These are phyloP conservation scores for Avena insularis DNA, from an alignment of 176 grass and related monocot genomes.

Conservation along the genomic window DNA sequence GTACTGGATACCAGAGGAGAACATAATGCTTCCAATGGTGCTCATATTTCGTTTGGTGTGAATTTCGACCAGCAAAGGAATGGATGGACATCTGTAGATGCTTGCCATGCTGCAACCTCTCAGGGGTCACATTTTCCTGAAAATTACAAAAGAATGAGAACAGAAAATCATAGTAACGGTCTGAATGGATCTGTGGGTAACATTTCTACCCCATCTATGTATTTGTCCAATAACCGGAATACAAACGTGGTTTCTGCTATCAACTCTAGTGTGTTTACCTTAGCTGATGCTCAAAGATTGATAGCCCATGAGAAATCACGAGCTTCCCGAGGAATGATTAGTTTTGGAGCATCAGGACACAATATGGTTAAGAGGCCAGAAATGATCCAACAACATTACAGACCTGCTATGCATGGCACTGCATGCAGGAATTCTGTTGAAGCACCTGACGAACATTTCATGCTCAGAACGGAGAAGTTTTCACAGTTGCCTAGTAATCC, in stretches of 20 bases:
- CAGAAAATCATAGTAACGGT: slow-evolving; percentile 39
- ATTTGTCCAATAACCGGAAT: slow-evolving; percentile 28
- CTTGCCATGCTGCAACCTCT: slow-evolving; percentile 3
- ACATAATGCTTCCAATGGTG: slow-evolving; percentile 42
- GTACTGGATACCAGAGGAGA: slow-evolving; percentile 46
- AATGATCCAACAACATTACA: slow-evolving; percentile 30
- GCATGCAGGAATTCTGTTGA: slow-evolving; percentile 23
- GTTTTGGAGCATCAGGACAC: slow-evolving; percentile 41
- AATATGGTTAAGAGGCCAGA: slow-evolving; percentile 35
- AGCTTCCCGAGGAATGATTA: slow-evolving; percentile 35
- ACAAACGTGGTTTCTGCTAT: slow-evolving; percentile 27
- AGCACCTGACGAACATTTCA: slow-evolving; percentile 40
- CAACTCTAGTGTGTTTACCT: slow-evolving; percentile 41
- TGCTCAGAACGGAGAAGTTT: slow-evolving; percentile 31
- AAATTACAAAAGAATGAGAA: slow-evolving; percentile 56
- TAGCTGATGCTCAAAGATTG: slow-evolving; percentile 56
- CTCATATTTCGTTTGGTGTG: slow-evolving; percentile 19
- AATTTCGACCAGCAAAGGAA: slow-evolving; percentile 27
- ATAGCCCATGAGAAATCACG: slow-evolving; percentile 43
- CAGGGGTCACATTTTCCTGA: slow-evolving; percentile 40
- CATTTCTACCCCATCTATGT: slow-evolving; percentile 30
- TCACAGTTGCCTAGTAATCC: slow-evolving; percentile 25
- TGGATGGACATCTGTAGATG: slow-evolving; percentile 1
- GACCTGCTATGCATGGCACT: slow-evolving; percentile 13
- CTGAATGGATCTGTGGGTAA: slow-evolving; percentile 31